Conservation (phyloP, 1,284 basidiomycete genomes). For the Naganishia sp. region DNA sequence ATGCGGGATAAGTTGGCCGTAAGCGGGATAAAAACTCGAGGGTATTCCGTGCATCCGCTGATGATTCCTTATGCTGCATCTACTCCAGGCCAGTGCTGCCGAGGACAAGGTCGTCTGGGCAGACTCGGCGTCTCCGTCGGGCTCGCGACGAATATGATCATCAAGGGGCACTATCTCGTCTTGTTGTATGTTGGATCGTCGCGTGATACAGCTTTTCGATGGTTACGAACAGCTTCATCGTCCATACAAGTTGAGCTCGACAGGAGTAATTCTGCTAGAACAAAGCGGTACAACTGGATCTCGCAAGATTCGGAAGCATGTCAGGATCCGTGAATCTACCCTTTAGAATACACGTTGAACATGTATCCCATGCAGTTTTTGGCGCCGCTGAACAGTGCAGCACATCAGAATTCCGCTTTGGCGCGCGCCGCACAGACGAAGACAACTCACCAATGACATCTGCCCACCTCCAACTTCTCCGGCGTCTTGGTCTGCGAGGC, state of each 20-base stretch:
- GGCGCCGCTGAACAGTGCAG: background rate
- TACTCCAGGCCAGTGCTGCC: constrained; percentile 34
- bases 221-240: background rate
- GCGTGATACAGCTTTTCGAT: background rate
- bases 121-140: constrained; percentile 5
- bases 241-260: no score
- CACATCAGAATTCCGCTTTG: background rate
- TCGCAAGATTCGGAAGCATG: no score
- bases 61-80: background rate
- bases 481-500: constrained; percentile 6
- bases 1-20: constrained; percentile 32
- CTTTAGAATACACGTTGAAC: constrained; percentile 22
- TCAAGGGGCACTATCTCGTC: background rate
- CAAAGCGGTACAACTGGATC: no score
- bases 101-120: constrained; percentile 40
- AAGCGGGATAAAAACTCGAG: background rate
- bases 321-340: background rate
- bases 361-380: constrained; percentile 28
- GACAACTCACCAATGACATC: constrained; percentile 11
- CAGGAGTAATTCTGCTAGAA: no score
- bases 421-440: background rate
- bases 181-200: constrained; percentile 11
- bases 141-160: constrained; percentile 6
- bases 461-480: constrained; percentile 16
- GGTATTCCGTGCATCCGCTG: background rate